Evolutionary conservation across 257 asterid genomes (phyloP).

Genomic region (Prunella vulgaris): DNA sequence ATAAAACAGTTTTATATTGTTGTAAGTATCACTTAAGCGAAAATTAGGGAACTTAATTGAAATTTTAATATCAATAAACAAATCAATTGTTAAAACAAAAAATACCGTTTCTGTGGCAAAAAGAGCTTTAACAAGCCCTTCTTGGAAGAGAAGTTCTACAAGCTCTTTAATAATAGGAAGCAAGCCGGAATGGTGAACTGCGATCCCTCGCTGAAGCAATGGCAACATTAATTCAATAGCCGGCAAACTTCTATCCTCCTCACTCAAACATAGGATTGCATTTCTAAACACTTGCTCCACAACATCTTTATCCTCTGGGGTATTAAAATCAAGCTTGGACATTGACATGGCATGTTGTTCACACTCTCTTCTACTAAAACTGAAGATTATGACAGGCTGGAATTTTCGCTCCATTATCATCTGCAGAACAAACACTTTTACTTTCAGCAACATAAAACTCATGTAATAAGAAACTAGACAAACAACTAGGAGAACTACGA

Average conservation of each 20-base stretch:
- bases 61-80: conserved; percentile 3
- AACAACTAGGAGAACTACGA: neutral
- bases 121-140: conserved; percentile 96
- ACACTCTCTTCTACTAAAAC: conserved; percentile 98
- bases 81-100: conserved; percentile 1
- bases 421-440: conserved; percentile 39
- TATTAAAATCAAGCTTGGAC: conserved; percentile 92
- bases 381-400: conserved; percentile 94
- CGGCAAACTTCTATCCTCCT: conserved; percentile 95
- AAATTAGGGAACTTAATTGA: neutral
- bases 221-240: conserved; percentile 96
- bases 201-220: conserved; percentile 92
- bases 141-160: conserved; percentile 97
- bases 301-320: conserved; percentile 73
- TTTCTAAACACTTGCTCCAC: conserved; percentile 85
- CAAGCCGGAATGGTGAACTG: conserved; percentile 98
- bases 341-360: conserved; percentile 99
- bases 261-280: conserved; percentile 78
- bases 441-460: conserved; percentile 15
- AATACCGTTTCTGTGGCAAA: conserved; percentile 98
- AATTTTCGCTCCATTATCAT: conserved; percentile 97
- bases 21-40: neutral
- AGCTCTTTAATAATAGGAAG: conserved; percentile 96
- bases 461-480: conserved; percentile 4
- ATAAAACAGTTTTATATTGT: conserved; percentile 3